phyloP scores from a whole-genome alignment of 306 rosid species.

The Coriaria nepalensis region DNA sequence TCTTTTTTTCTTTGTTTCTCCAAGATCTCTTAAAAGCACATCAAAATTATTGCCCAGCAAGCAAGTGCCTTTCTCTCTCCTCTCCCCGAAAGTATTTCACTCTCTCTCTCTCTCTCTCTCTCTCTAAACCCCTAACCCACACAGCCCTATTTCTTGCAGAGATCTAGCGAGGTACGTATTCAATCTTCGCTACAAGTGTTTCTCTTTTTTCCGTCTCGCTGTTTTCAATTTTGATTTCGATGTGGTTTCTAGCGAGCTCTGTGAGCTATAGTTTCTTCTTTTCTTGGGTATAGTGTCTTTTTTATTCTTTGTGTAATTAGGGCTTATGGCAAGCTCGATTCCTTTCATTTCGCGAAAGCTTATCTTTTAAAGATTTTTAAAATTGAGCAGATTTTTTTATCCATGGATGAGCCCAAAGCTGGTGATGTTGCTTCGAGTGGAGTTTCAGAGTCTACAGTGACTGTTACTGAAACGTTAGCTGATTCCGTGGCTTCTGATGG shows the following conservation, averaged over 20 bases:
- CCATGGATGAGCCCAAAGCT: slow-evolving; percentile 55
- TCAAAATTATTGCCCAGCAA: slow-evolving; percentile 6
- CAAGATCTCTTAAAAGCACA: slow-evolving; percentile 16
- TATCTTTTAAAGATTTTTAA: slow-evolving; percentile 15
- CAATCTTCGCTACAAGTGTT: slow-evolving; percentile 5
- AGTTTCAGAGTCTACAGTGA: slow-evolving; percentile 30
- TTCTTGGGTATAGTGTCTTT: slow-evolving; percentile 3
- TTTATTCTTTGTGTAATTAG: slow-evolving; percentile 15
- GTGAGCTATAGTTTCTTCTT: not conserved
- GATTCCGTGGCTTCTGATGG: slow-evolving; percentile 16
- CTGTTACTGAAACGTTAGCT: slow-evolving; percentile 22
- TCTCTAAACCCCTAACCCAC: slow-evolving; percentile 35
- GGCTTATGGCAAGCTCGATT: slow-evolving; percentile 21
- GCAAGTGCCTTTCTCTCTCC: slow-evolving; percentile 1
- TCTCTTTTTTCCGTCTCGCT: slow-evolving; percentile 1
- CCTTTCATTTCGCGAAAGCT: not conserved
- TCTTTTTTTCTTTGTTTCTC: slow-evolving; percentile 12
- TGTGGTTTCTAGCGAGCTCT: not conserved
- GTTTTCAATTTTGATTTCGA: slow-evolving; percentile 10
- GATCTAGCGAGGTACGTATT: slow-evolving; percentile 51
- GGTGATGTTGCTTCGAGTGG: slow-evolving; percentile 23
- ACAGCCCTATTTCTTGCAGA: slow-evolving; percentile 14
- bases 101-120: slow-evolving; percentile 16
- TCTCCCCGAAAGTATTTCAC: not conserved
- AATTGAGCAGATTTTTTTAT: slow-evolving; percentile 28